These are phyloP conservation scores for Nicotiana knightiana DNA, from an alignment of 257 asterid species.

Conservation along the genomic window DNA sequence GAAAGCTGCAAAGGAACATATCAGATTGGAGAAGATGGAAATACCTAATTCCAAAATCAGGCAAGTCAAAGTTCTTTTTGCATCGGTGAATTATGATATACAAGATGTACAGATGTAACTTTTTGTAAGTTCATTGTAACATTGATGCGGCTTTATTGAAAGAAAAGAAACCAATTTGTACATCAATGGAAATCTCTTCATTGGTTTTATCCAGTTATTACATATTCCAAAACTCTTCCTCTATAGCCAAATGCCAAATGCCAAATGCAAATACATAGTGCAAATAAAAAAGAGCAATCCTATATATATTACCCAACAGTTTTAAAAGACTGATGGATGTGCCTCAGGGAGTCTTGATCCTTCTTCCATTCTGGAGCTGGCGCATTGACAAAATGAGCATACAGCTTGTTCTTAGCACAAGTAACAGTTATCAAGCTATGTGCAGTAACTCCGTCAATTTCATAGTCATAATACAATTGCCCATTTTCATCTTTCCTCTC, in stretches of 20 bases:
- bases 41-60: neutral
- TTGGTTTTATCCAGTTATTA: neutral
- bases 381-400: conserved; percentile 92
- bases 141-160: no score
- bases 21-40: neutral
- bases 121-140: neutral
- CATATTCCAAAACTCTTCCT: neutral
- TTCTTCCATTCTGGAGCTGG: conserved; percentile 75
- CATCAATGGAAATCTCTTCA: neutral
- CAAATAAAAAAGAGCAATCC: neutral
- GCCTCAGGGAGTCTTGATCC: conserved; percentile 66
- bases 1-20: neutral
- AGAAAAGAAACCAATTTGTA: no score
- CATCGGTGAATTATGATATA: neutral
- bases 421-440: conserved; percentile 91
- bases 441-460: conserved; percentile 57
- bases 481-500: conserved; percentile 78
- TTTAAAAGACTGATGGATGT: conserved; percentile 76
- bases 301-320: conserved; percentile 47
- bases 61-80: neutral
- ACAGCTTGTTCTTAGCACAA: conserved; percentile 81
- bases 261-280: neutral
- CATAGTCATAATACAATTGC: conserved; percentile 76
- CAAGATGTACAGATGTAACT: neutral
- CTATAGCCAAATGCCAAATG: neutral